phyloP scores from a whole-genome alignment of 176 grass and related monocot genomes.

The Dendrocalamus sinicus region DNA sequence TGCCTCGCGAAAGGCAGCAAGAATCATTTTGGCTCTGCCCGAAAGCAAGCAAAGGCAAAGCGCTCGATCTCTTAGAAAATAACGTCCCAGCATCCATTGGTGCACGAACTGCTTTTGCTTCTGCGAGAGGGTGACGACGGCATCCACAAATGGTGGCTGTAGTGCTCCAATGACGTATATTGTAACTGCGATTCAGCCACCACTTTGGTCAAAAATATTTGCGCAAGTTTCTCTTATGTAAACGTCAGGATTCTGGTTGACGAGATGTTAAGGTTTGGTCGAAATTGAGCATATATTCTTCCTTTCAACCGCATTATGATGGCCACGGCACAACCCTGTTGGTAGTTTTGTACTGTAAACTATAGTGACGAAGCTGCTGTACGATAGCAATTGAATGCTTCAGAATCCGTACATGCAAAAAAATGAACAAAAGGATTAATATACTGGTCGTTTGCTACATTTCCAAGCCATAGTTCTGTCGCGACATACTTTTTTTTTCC shows the following conservation, averaged over 20 bases:
- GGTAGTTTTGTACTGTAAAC: no score
- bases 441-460: not conserved
- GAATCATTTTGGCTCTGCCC: not conserved
- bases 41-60: not conserved
- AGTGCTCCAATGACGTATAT: not conserved
- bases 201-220: constrained; percentile 28
- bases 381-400: not conserved
- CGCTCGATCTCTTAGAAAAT: not conserved
- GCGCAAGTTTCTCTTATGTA: not conserved
- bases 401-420: not conserved
- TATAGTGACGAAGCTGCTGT: no score
- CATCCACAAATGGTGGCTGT: not conserved
- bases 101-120: not conserved
- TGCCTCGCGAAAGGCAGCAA: constrained; percentile 23
- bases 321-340: no score
- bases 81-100: not conserved
- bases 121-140: not conserved
- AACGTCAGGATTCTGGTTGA: not conserved
- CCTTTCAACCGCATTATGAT: not conserved
- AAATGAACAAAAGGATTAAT: not conserved
- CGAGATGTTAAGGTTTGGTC: not conserved
- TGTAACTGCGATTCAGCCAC: not conserved
- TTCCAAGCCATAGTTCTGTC: not conserved
- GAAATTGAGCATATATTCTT: not conserved
- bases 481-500: no score